phyloP scores from a whole-genome alignment of 2,329 filamentous ascomycete species.

The Alternaria brassicae region DNA sequence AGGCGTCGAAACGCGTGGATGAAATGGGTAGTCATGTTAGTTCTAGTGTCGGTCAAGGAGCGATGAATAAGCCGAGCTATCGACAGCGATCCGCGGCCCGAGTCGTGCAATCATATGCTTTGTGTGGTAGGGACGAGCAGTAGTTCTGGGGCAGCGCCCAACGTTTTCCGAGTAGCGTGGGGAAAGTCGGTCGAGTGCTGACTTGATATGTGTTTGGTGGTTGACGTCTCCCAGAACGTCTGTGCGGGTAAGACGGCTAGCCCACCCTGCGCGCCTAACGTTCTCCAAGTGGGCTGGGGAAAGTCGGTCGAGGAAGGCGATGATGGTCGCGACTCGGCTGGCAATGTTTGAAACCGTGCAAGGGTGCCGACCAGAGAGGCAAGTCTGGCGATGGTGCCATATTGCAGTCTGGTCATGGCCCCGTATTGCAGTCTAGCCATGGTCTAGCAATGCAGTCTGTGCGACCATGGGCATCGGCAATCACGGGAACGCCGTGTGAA shows the following conservation, averaged over 20 bases:
- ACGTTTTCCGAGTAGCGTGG: not conserved
- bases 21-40: constrained; percentile 16
- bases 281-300: too few species aligned
- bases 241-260: constrained; percentile 3
- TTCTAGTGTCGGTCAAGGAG: not conserved
- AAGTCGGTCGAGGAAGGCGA: not conserved
- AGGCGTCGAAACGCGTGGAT: constrained; percentile 29
- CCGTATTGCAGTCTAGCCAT: too few species aligned
- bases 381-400: constrained; percentile 4
- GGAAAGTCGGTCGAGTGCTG: constrained; percentile 15
- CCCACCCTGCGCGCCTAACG: constrained; percentile 2
- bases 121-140: not conserved
- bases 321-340: not conserved
- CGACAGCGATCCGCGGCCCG: not conserved
- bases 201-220: constrained; percentile 6
- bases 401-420: too few species aligned
- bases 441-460: too few species aligned
- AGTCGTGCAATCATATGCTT: constrained; percentile 8
- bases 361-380: not conserved
- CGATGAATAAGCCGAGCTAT: not conserved
- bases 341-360: not conserved
- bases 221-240: constrained; percentile 7
- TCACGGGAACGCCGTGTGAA: not conserved
- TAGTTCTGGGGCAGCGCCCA: constrained; percentile 2
- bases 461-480: not conserved